Conservation (phyloP, 106 monocot species). For the Apostasia shenzhenica region DNA sequence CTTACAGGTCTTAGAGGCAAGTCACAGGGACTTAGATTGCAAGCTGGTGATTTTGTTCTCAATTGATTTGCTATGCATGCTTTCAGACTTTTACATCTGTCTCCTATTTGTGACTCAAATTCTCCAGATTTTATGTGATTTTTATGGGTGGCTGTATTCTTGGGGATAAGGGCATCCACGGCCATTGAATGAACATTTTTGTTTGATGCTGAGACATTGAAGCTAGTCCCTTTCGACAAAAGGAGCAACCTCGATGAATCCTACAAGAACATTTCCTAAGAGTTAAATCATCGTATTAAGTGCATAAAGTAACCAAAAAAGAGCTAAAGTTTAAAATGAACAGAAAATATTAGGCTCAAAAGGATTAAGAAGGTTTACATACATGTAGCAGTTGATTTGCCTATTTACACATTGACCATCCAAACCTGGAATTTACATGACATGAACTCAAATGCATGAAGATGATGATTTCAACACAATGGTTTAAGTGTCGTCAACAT, state of each 20-base stretch:
- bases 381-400: no score
- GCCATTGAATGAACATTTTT: neutral
- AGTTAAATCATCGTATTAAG: no score
- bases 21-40: neutral
- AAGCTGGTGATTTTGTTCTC: neutral
- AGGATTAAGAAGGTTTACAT: no score
- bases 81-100: neutral
- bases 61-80: neutral
- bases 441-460: no score
- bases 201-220: neutral
- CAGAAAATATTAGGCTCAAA: no score
- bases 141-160: neutral
- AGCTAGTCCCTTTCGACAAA: neutral
- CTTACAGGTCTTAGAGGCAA: conserved; percentile 6
- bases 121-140: neutral
- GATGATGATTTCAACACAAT: no score
- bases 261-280: neutral
- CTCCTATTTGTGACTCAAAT: neutral
- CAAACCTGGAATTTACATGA: no score
- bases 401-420: no score
- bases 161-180: neutral
- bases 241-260: neutral
- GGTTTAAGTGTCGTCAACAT: no score
- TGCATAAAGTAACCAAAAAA: no score
- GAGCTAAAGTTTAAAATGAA: no score